These are phyloP conservation scores for Starmerella tilneyi DNA, from an alignment of 805 yeast species.

Conservation along the genomic window DNA sequence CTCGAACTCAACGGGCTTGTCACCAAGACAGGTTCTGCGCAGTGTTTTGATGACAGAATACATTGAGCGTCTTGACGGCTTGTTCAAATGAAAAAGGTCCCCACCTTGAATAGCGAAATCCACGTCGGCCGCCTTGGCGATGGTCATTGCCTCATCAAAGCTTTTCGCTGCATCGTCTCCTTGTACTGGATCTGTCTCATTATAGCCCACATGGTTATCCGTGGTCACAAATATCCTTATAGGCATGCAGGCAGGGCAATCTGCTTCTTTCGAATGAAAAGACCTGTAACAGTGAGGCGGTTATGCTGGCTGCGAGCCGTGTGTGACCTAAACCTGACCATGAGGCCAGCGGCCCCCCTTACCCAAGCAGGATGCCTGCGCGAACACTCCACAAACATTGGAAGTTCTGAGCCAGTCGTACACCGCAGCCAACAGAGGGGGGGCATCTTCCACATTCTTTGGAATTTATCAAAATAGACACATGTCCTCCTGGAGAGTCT, in stretches of 20 bases:
- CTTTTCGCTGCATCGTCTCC: slow-evolving; percentile 86
- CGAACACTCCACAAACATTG: too few species aligned
- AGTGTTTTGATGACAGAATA: slow-evolving; percentile 70
- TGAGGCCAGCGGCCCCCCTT: too few species aligned
- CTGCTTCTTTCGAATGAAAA: too few species aligned
- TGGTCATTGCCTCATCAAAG: slow-evolving; percentile 66
- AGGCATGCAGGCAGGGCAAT: slow-evolving; percentile 13
- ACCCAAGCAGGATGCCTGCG: too few species aligned
- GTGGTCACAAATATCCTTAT: slow-evolving; percentile 62
- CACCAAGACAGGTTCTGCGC: slow-evolving; percentile 67
- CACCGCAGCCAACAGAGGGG: too few species aligned
- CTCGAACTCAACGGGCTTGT: slow-evolving; percentile 76
- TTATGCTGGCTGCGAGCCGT: too few species aligned
- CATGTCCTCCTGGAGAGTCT: too few species aligned
- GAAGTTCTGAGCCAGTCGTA: too few species aligned
- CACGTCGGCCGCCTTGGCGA: slow-evolving; percentile 57
- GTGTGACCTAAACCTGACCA: too few species aligned
- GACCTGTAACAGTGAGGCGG: too few species aligned
- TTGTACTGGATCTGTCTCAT: slow-evolving; percentile 77
- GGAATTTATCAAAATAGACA: too few species aligned
- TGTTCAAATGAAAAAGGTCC: slow-evolving; percentile 81
- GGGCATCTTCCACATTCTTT: too few species aligned
- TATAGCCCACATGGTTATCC: slow-evolving; percentile 92
- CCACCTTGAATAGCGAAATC: slow-evolving; percentile 91
- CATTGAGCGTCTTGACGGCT: slow-evolving; percentile 77